A percentile compares a stretch with the other conserved stretches of the same genome.
These are phyloP conservation scores for Clohesyomyces aquaticus DNA, from an alignment of 495 filamentous ascomycete genomes.

Conservation along the genomic window DNA sequence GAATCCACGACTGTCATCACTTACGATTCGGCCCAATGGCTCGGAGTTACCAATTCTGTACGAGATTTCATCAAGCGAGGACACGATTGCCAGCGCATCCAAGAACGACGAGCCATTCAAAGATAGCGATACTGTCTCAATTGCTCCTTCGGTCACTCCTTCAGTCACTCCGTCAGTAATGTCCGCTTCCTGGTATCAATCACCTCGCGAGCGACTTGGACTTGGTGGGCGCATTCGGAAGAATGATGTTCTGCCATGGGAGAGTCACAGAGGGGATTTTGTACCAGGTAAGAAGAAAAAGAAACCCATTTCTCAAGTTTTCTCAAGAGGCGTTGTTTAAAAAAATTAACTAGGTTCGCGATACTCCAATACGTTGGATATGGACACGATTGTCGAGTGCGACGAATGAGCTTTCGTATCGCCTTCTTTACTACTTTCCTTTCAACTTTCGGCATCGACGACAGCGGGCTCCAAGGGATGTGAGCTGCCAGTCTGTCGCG, in stretches of 20 bases:
- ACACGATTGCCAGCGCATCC: neutral
- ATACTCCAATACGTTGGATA: too few species aligned
- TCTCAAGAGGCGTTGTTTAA: constrained; percentile 2
- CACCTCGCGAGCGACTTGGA: constrained; percentile 46
- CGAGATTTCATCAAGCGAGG: constrained; percentile 11
- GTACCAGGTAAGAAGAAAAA: constrained; percentile 29
- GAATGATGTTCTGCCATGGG: constrained; percentile 43
- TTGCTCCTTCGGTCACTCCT: constrained; percentile 22
- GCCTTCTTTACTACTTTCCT: too few species aligned
- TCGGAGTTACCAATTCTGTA: constrained; percentile 23
- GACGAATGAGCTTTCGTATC: too few species aligned
- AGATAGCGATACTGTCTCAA: constrained; percentile 19
- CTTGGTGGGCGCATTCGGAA: constrained; percentile 41
- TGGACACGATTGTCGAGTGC: too few species aligned
- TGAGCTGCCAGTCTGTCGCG: too few species aligned
- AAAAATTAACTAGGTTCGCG: too few species aligned
- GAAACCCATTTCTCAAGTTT: constrained; percentile 11
- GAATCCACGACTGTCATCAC: neutral
- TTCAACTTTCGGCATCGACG: too few species aligned
- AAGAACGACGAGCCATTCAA: neutral
- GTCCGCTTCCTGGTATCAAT: constrained; percentile 42
- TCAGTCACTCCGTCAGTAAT: constrained; percentile 42
- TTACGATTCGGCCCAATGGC: neutral
- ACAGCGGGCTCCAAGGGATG: too few species aligned
- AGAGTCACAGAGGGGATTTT: constrained; percentile 18